Evolutionary conservation across 169 alveolate genomes (phyloP), one percentile per base, ranked within the genome.

Genomic region (Theileria equi): DNA sequence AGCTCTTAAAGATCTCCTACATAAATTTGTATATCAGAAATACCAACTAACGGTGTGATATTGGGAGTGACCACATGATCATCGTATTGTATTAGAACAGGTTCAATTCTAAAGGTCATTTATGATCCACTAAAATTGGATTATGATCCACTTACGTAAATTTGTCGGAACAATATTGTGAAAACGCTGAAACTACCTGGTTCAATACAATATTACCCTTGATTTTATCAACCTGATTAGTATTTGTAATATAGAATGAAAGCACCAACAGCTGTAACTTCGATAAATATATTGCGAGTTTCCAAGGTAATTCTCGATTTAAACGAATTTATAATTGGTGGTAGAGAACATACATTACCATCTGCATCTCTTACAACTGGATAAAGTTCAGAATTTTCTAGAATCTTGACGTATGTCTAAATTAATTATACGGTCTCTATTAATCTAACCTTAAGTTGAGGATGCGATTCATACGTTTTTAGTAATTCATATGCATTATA

Each of bases 251-350:
- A 19, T n/a, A 48, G 13, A n/a, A 48, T n/a, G 13, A 7, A 49
- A 19, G 8, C 44, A 10, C 11, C 7, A 49, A 63, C 74, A 23
- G 81, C 43, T 29, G 99, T 97, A 65, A 95, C 92, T 82, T 97
- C 99, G 80, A 97, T 88, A 76, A 96, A 94, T 35, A 96, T 89
- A 79, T 97, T 95, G 71, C 88, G 93, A 13, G 99, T 96, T 60
- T 92, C 90, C 41, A 89, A 78, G 1, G 98, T 93, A 64, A 98
- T 94, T 86, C 94, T 95, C 16, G 98, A 94, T 78, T 92, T 93
- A 26, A 93, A 94, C 53, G 98, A 94, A 81, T 98, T 98, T 64
- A 96, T 97, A 50, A 98, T 92, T 21, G 99, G 99, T 13, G 99
- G 99, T 58, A 97, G 83, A 7, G 99, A 97, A 43, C 97, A 83